Evolutionary conservation across 306 rosid species (phyloP), one percentile per base, ranked within the genome.

Genomic region (Pachyrhizus erosus): DNA sequence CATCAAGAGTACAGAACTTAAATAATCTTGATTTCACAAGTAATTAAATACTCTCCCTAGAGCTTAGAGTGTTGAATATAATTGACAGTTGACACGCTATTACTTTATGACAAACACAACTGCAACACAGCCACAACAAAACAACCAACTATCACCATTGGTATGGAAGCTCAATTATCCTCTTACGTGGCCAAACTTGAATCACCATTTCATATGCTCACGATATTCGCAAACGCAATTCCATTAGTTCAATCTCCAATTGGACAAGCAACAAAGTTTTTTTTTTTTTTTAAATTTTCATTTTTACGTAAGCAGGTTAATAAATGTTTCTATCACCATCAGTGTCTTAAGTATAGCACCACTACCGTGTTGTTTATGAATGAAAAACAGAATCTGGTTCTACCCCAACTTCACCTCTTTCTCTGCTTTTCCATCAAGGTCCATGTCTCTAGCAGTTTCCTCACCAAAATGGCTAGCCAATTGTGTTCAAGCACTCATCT

Each of bases 401-500:
- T 12, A 18, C 29, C 9, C 46, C 18, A 64, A 15, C 3, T 2
- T 6, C 46, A 2, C 21, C 7, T 69, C 55, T 76, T 21, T 69
- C 55, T 76, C n/a, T 58, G 66, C 17, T 20, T 73, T 29, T 29
- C 23, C 58, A 46, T 29, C 70, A 23, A 70, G 0, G 7, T 21
- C 65, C 72, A 87, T 91, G 94, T 75, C 62, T 57, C 75, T 65
- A 23, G 15, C 71, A 71, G 33, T 39, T 84, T 84, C 74, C 60
- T 78, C 88, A 13, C 70, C 46, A 78, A 88, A 86, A 69, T 89
- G 91, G 90, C 71, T 70, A 0, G 42, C 7, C 55, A 87, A 80
- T 49, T 46, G 79, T 42, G 73, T 37, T 42, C 11, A 3, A 77
- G 9, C 21, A n/a, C 78, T 94, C 70, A 21, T 79, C 73, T 83